Conservation (phyloP, 2,329 filamentous ascomycete species). For the Stylonectria norvegica region DNA sequence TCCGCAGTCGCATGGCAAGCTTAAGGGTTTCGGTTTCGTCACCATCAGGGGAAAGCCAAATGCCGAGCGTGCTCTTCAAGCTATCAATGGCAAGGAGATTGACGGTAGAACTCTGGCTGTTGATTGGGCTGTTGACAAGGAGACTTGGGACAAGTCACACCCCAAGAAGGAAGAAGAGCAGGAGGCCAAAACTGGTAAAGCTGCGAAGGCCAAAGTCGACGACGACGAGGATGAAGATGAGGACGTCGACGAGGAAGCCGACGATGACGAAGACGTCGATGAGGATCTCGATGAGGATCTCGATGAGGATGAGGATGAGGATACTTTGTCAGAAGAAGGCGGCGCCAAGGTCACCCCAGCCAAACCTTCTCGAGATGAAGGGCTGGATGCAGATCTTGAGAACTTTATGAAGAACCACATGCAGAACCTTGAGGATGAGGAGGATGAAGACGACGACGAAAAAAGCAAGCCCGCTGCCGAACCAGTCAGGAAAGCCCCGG, state of each 20-base stretch:
- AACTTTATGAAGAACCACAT: conserved; percentile 59
- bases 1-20: conserved; percentile 71
- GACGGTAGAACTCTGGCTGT: conserved; percentile 88
- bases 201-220: conserved; percentile 15
- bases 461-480: conserved; percentile 44
- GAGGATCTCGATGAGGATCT: conserved; percentile 35
- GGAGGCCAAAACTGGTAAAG: too few relatives aligned
- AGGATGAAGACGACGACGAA: conserved; percentile 47
- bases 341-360: too few relatives aligned
- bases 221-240: conserved; percentile 40
- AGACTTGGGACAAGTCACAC: conserved; percentile 71
- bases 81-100: conserved; percentile 83
- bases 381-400: conserved; percentile 44
- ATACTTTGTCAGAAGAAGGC: conserved; percentile 29
- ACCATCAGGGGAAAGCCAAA: conserved; percentile 85
- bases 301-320: conserved; percentile 29
- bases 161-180: conserved; percentile 35
- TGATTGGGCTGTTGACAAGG: conserved; percentile 94
- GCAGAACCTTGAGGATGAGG: conserved; percentile 56
- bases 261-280: conserved; percentile 36
- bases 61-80: conserved; percentile 81
- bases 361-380: conserved; percentile 39
- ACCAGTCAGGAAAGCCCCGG: conserved; percentile 29
- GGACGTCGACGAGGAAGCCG: conserved; percentile 32
- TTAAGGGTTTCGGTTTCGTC: conserved; percentile 91